Percentiles rank a stretch among this genome's conserved stretches.
These are phyloP conservation scores for Diaporthe capsici DNA, from an alignment of 2,329 filamentous ascomycete genomes.

Conservation along the genomic window DNA sequence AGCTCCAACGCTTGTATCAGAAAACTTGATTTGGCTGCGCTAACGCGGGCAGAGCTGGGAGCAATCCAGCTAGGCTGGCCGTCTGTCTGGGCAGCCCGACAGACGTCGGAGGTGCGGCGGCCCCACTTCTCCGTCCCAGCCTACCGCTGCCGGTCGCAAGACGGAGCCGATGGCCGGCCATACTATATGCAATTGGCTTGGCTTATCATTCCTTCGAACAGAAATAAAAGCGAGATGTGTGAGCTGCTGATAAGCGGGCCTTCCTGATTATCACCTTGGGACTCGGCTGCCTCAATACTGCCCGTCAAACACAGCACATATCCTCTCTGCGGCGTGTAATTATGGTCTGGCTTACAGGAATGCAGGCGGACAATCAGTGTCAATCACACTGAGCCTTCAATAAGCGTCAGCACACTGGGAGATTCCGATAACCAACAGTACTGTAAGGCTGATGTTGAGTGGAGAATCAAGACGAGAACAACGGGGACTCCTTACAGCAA, in stretches of 20 bases:
- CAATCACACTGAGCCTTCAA: neutral
- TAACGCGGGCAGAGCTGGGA: neutral
- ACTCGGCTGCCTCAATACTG: neutral
- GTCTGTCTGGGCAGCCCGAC: constrained; percentile 12
- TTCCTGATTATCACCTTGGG: neutral
- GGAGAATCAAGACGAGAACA: neutral
- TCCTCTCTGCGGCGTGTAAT: neutral
- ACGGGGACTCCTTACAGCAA: neutral
- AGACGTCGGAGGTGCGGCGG: neutral
- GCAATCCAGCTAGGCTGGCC: neutral
- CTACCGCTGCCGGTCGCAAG: constrained; percentile 3
- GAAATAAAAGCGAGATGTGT: neutral
- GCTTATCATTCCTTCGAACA: neutral
- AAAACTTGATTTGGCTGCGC: constrained; percentile 25
- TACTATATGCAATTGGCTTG: neutral
- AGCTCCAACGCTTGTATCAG: constrained; percentile 5
- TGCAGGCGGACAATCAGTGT: neutral
- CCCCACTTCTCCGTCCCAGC: constrained; percentile 13
- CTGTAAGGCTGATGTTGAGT: neutral
- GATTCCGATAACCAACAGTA: neutral
- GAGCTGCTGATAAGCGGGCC: neutral
- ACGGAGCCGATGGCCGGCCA: constrained; percentile 14
- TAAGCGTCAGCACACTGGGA: neutral
- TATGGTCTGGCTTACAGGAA: neutral
- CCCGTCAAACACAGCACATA: neutral